phyloP scores from a whole-genome alignment of 1,284 basidiomycete species.

The Ganoderma sinense region DNA sequence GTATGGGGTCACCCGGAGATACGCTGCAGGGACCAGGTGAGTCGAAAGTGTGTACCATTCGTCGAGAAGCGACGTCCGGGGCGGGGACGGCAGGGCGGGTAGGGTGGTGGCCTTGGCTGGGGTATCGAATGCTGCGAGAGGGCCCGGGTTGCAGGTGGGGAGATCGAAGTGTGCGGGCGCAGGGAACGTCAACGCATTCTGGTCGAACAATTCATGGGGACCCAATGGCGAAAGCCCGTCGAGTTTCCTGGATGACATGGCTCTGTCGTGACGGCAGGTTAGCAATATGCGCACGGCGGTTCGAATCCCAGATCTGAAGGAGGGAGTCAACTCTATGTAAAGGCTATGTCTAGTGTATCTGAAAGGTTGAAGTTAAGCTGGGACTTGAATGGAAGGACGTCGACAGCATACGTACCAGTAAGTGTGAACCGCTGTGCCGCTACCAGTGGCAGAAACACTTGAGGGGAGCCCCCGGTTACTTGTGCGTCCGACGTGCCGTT shows the following conservation, averaged over 20 bases:
- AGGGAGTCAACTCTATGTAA: neutral
- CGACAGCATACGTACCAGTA: neutral
- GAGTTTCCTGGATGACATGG: neutral
- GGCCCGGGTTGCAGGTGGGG: constrained; percentile 18
- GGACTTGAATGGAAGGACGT: neutral
- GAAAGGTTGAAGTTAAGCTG: neutral
- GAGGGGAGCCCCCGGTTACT: neutral
- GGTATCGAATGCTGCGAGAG: constrained; percentile 16
- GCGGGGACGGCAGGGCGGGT: constrained; percentile 37
- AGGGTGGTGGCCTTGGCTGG: neutral
- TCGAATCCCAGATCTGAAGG: neutral
- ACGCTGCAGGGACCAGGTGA: constrained; percentile 79
- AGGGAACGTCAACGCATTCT: constrained; percentile 19
- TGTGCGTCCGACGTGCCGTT: neutral
- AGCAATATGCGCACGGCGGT: neutral
- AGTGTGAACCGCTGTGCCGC: no score
- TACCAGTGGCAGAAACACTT: neutral
- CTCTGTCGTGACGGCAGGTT: neutral
- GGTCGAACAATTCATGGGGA: neutral
- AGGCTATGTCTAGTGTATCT: neutral
- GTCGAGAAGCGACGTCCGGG: constrained; percentile 33
- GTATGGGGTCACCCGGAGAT: constrained; percentile 61
- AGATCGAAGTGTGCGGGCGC: constrained; percentile 22
- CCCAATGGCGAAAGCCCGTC: neutral
- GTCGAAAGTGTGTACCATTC: constrained; percentile 56